Evolutionary conservation across 2,329 filamentous ascomycete genomes (phyloP).

Genomic region (Ophiostoma sp.): DNA sequence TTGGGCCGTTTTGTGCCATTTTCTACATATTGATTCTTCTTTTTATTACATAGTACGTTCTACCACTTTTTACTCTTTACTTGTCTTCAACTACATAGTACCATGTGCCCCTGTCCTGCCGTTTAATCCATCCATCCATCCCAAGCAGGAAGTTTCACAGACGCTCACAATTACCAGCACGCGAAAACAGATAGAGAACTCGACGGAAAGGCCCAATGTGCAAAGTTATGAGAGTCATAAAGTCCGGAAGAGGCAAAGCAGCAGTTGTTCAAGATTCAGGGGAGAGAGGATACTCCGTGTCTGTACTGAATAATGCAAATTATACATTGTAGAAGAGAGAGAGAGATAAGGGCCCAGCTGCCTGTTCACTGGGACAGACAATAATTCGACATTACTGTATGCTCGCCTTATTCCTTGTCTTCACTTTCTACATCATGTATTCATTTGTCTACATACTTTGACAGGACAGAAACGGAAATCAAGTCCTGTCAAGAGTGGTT

Average conservation of each 20-base stretch:
- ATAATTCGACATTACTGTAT: background rate
- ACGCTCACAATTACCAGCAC: background rate
- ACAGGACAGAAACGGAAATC: background rate
- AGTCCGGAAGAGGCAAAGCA: constrained; percentile 7
- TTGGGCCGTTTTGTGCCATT: background rate
- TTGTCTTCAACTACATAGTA: background rate
- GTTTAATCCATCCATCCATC: background rate
- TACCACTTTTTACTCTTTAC: background rate
- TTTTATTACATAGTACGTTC: background rate
- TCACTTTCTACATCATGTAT: background rate
- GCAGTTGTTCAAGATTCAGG: background rate
- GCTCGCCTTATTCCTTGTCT: too few relatives aligned
- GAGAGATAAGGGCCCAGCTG: background rate
- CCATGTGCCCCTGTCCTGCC: background rate
- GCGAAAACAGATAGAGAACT: background rate
- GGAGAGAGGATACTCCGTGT: background rate
- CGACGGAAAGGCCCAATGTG: background rate
- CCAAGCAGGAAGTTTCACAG: background rate
- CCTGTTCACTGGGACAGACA: constrained; percentile 18
- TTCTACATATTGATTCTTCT: background rate
- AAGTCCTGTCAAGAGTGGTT: background rate
- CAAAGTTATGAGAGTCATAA: background rate
- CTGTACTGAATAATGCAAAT: background rate
- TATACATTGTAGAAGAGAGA: background rate
- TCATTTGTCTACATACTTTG: background rate